Base-by-base conservation (phyloP, 1,284 basidiomycete genomes). In the Sporisorium sorghi region DNA sequence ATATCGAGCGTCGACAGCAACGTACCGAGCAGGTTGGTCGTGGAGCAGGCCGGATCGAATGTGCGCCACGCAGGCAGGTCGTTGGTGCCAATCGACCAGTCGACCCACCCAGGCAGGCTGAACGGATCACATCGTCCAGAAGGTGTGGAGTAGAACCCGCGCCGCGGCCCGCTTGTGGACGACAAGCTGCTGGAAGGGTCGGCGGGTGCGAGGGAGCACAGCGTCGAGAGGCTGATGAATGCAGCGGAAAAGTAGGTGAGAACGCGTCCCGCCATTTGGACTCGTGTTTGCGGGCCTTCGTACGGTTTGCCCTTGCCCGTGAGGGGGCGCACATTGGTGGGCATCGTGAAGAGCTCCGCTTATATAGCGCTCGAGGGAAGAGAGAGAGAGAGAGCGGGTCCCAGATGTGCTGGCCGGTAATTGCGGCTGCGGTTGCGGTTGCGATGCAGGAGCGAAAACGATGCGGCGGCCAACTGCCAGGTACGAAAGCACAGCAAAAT, bases 51-150 rank as follows among this genome's bases (percentile, higher is more conserved):
- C 1, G 73, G 64, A 35, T 78, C 76, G 42, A 78, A 78, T 1
- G 73, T 78, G 21, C 68, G 65, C 71, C 73, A 80, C 17, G 76
- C 72, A 5, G 76, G 68, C 9, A 79, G 56, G 11, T 70, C 70
- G 33, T 58, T 58, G 17, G 73, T 60, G 12, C 65, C 61, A 23
- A 70, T 66, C 24, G 78, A 66, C 67, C 64, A 72, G 43, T 76
- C 63, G 19, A 78, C 70, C 60, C 65, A 80, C 5, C 78, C 78
- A 4, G 78, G 78, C 21, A 73, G 62, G 30, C 58, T 58, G 52
- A 80, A 80, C 0, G 78, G 78, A 30, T 76, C 66, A 47, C 78
- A 80, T 32, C 51, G 49, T 15, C 48, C 52, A 5, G 64, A 68
- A 5, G 23, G 42, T 1, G 56, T 62, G 1, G 63, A 55, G 30